Conservation (phyloP, 2,329 filamentous ascomycete genomes). For the Colletotrichum gloeosporioides region DNA sequence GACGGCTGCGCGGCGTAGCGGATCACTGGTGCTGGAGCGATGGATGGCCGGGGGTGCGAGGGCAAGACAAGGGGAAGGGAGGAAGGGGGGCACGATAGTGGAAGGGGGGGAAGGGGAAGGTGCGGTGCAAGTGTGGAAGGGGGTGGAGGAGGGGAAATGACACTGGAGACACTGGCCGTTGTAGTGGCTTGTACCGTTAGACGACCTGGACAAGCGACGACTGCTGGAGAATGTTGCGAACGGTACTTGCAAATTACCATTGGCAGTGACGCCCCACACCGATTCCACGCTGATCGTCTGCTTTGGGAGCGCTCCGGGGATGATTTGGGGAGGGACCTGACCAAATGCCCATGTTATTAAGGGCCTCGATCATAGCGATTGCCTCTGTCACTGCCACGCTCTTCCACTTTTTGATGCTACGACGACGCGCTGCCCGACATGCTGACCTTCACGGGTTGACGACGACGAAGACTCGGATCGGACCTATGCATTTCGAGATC, state of each 20-base stretch:
- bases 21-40: background rate
- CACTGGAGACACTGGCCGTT: slow-evolving; percentile 12
- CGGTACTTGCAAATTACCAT: background rate
- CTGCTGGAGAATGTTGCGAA: background rate
- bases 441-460: background rate
- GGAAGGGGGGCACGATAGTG: background rate
- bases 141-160: slow-evolving; percentile 22
- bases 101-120: background rate
- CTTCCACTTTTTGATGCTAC: background rate
- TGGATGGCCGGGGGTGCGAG: background rate
- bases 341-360: background rate
- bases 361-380: background rate
- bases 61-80: background rate
- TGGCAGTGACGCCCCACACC: background rate
- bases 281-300: slow-evolving; percentile 3
- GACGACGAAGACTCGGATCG: background rate
- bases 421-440: background rate
- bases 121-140: background rate
- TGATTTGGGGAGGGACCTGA: background rate
- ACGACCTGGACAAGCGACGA: background rate
- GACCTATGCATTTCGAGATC: background rate
- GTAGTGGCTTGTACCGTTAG: slow-evolving; percentile 3
- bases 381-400: background rate
- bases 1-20: background rate
- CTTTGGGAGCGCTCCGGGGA: slow-evolving; percentile 1